phyloP scores from a whole-genome alignment of 2,329 filamentous ascomycete genomes.

The Scortechinia acanthostroma region DNA sequence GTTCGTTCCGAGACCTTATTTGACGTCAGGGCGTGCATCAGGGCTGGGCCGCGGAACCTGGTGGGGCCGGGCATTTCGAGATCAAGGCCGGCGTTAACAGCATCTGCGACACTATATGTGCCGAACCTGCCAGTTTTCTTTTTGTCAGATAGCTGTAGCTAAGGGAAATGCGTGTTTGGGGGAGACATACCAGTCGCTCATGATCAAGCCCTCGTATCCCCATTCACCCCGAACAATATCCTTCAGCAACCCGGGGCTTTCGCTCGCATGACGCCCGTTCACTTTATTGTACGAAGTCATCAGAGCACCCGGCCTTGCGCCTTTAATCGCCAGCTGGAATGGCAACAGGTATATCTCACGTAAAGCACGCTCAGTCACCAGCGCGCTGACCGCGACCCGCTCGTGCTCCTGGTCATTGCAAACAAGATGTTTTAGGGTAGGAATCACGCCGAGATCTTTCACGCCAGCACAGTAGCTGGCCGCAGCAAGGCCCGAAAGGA shows the following conservation, averaged over 20 bases:
- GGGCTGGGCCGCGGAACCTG: conserved; percentile 36
- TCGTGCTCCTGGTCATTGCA: conserved; percentile 55
- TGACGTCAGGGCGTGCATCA: conserved; percentile 41
- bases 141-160: background rate
- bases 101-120: conserved; percentile 42
- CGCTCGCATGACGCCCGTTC: conserved; percentile 46
- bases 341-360: conserved; percentile 51
- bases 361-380: conserved; percentile 45
- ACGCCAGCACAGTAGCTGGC: conserved; percentile 45
- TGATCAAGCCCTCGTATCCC: conserved; percentile 46
- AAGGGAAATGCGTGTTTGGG: too few relatives aligned
- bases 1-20: conserved; percentile 47
- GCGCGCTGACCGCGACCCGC: conserved; percentile 44
- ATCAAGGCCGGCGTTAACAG: conserved; percentile 42
- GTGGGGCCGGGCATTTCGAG: conserved; percentile 53
- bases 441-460: conserved; percentile 44
- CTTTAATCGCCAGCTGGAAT: conserved; percentile 46
- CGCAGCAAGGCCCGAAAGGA: conserved; percentile 44
- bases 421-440: conserved; percentile 53
- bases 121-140: conserved; percentile 22
- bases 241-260: conserved; percentile 40
- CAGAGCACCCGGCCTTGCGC: conserved; percentile 39
- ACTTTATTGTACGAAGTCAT: conserved; percentile 56
- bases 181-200: conserved; percentile 46
- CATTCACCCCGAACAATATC: conserved; percentile 45